phyloP scores from a whole-genome alignment of 805 yeast species.

The Kodamaea kaohsiungensis region DNA sequence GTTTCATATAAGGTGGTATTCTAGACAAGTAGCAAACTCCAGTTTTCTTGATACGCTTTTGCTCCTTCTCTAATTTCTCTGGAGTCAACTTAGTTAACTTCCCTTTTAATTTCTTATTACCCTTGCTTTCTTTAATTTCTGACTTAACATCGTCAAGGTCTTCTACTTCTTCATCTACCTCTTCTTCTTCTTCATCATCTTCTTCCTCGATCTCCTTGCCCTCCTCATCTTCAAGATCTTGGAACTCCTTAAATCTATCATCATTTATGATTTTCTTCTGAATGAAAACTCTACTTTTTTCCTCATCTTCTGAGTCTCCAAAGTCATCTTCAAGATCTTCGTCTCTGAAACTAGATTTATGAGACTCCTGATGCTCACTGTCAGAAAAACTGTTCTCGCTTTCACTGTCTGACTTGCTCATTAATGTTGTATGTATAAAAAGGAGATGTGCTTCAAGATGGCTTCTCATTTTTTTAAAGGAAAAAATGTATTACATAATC shows the following conservation, averaged over 20 bases:
- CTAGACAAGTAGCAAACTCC: constrained; percentile 93
- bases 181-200: constrained; percentile 10
- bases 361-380: not conserved
- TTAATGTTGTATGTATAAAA: not conserved
- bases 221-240: constrained; percentile 11
- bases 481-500: not conserved
- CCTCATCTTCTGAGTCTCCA: constrained; percentile 10
- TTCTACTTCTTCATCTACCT: constrained; percentile 15
- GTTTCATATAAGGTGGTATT: constrained; percentile 97
- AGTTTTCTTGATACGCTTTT: constrained; percentile 61
- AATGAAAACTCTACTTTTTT: constrained; percentile 1
- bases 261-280: constrained; percentile 13
- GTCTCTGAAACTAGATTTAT: not conserved
- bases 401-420: not conserved
- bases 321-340: constrained; percentile 13
- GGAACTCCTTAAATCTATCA: constrained; percentile 14
- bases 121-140: constrained; percentile 5
- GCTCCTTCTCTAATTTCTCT: constrained; percentile 53
- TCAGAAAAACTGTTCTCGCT: not conserved
- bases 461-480: not conserved
- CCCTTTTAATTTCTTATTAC: not conserved
- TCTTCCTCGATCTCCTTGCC: constrained; percentile 11
- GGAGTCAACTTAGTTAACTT: constrained; percentile 54
- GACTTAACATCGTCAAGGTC: constrained; percentile 18
- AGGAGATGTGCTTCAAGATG: not conserved